Percentiles rank a stretch among this genome's conserved stretches.
These are phyloP conservation scores for Pancytospora philotis DNA, from an alignment of 371 early-diverging fungal genomes.

Conservation along the genomic window DNA sequence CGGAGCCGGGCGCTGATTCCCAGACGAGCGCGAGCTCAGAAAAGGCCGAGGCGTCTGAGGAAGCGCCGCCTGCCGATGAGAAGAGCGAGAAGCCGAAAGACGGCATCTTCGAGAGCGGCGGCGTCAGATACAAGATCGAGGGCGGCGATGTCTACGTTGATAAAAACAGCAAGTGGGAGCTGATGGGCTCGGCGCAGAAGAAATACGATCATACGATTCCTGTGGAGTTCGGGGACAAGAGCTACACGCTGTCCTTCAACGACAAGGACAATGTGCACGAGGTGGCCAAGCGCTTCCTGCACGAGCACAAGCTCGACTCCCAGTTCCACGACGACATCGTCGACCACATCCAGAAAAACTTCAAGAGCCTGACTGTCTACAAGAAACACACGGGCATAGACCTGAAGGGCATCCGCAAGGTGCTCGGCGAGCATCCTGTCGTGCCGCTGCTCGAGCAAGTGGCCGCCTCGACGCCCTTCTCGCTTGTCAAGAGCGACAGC, in stretches of 20 bases:
- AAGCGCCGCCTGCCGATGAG: background rate
- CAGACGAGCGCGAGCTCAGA: background rate
- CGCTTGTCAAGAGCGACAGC: conserved; percentile 5
- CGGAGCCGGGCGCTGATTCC: background rate
- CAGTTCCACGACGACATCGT: conserved; percentile 54
- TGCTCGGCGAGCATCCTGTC: conserved; percentile 10
- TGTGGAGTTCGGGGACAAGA: conserved; percentile 49
- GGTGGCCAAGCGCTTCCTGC: conserved; percentile 51
- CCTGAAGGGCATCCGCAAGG: conserved; percentile 39
- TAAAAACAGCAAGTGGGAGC: conserved; percentile 44
- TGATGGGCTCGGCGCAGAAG: conserved; percentile 44
- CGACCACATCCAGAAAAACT: conserved; percentile 55
- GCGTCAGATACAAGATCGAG: conserved; percentile 12
- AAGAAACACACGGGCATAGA: conserved; percentile 45
- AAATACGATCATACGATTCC: conserved; percentile 50
- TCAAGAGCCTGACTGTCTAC: conserved; percentile 31
- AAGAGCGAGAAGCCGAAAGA: conserved; percentile 4
- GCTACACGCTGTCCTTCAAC: conserved; percentile 53
- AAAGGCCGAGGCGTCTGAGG: conserved; percentile 1
- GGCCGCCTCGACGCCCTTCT: background rate
- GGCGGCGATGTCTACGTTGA: conserved; percentile 44
- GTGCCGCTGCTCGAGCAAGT: conserved; percentile 5
- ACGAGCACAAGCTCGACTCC: conserved; percentile 35
- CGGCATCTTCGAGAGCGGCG: background rate
- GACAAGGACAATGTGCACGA: conserved; percentile 51